Conservation (phyloP, 1,284 basidiomycete genomes). For the Pyrrhoderma noxium region DNA sequence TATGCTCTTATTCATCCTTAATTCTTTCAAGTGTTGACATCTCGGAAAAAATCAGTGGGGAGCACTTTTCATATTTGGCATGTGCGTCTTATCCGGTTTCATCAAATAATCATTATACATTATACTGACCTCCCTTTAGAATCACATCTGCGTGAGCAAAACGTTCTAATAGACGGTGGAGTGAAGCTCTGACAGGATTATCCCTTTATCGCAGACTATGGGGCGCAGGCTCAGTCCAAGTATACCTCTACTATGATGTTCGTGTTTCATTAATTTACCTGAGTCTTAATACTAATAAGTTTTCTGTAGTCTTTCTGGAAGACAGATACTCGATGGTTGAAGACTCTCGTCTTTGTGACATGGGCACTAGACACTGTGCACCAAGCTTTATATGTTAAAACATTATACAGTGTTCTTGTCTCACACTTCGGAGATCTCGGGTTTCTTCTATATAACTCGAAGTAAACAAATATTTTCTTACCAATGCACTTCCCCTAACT, state of each 20-base stretch:
- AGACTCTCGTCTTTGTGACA: constrained; percentile 4
- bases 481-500: no score
- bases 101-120: no score
- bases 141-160: no score
- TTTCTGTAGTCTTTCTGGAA: background rate
- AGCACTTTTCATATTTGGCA: no score
- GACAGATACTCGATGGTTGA: constrained; percentile 5
- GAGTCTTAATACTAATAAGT: background rate
- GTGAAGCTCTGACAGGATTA: no score
- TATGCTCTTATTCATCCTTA: no score
- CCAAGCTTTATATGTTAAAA: constrained; percentile 8
- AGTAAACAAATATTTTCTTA: no score
- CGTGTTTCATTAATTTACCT: background rate
- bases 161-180: no score
- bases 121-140: no score
- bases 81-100: no score
- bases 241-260: constrained; percentile 5
- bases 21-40: no score
- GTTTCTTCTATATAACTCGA: background rate
- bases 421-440: constrained; percentile 6
- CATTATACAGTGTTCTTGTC: constrained; percentile 9
- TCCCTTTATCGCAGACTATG: background rate
- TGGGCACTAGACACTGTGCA: constrained; percentile 14
- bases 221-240: background rate
- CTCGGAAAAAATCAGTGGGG: no score